These are phyloP conservation scores for Gaeumannomyces sp. DNA, from an alignment of 2,329 filamentous ascomycete species.

Conservation along the genomic window DNA sequence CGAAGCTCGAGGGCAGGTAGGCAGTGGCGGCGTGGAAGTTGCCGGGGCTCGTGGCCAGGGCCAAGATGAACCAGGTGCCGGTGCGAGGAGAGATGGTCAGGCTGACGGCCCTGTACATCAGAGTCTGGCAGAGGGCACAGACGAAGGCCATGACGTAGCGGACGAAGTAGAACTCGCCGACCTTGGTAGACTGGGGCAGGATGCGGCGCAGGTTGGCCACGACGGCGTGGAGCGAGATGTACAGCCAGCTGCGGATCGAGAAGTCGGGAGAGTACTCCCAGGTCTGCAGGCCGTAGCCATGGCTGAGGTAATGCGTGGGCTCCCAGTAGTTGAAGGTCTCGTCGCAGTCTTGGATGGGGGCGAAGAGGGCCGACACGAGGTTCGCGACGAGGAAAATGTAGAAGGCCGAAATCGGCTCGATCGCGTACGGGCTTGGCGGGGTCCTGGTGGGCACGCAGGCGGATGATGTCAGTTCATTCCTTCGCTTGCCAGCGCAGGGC, in stretches of 20 bases:
- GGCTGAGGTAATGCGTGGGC: constrained; percentile 85
- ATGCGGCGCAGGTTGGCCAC: constrained; percentile 62
- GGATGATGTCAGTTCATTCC: constrained; percentile 9
- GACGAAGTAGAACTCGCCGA: constrained; percentile 80
- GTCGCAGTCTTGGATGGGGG: constrained; percentile 95
- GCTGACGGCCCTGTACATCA: constrained; percentile 73
- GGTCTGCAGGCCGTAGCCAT: constrained; percentile 90
- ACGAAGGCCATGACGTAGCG: constrained; percentile 66
- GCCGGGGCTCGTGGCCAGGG: constrained; percentile 73
- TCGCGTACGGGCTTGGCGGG: constrained; percentile 48
- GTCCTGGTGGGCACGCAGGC: constrained; percentile 25
- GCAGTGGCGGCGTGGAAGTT: constrained; percentile 89
- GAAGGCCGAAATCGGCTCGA: constrained; percentile 71
- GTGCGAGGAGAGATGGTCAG: constrained; percentile 74
- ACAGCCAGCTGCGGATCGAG: constrained; percentile 92
- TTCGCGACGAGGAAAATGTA: constrained; percentile 73
- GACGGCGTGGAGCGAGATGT: constrained; percentile 72
- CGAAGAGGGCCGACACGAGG: constrained; percentile 68
- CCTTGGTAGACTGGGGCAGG: constrained; percentile 54
- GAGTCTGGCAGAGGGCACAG: constrained; percentile 76
- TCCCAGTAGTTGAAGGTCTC: constrained; percentile 99
- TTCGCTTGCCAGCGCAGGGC: too few species aligned
- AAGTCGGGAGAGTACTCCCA: constrained; percentile 98
- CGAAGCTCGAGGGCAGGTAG: constrained; percentile 88
- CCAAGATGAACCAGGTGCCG: constrained; percentile 75